Evolutionary conservation across 257 asterid genomes (phyloP).

Genomic region (Eucommia ulmoides): DNA sequence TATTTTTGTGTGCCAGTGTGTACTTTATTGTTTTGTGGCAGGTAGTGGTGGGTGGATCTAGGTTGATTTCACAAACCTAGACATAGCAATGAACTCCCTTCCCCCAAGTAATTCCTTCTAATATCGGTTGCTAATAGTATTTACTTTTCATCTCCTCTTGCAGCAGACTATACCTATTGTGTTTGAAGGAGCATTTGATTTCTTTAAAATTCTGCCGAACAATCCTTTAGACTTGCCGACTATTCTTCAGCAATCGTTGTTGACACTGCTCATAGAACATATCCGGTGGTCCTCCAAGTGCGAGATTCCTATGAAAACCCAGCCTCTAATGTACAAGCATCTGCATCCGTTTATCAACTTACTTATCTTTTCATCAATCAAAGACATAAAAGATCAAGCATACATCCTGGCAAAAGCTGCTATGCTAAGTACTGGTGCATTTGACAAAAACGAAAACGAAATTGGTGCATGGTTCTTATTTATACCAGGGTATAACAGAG

Average conservation of each 20-base stretch:
- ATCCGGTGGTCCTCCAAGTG: constrained; percentile 39
- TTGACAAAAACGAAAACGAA: constrained; percentile 62
- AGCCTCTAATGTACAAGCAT: constrained; percentile 56
- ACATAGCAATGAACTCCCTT: too few species aligned
- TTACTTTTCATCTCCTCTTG: constrained; percentile 23
- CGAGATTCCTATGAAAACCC: constrained; percentile 29
- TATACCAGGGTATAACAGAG: constrained; percentile 55
- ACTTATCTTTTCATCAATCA: constrained; percentile 47
- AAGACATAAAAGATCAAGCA: constrained; percentile 57
- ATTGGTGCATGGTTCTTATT: constrained; percentile 74
- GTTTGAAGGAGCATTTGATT: constrained; percentile 62
- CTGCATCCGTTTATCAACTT: constrained; percentile 44
- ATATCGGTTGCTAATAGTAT: constrained; percentile 10
- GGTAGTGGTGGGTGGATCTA: not conserved
- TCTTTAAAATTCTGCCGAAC: constrained; percentile 52
- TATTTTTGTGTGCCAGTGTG: not conserved
- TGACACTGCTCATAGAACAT: constrained; percentile 32
- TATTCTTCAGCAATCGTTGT: constrained; percentile 44
- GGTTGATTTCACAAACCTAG: too few species aligned
- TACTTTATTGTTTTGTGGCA: not conserved
- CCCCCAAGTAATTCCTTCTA: too few species aligned
- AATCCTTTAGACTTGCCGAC: constrained; percentile 53
- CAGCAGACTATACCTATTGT: constrained; percentile 69
- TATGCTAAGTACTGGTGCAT: constrained; percentile 88
- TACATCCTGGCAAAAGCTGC: constrained; percentile 67